Conservation (phyloP, 345 rosid genomes). For the Hevea brasiliensis region DNA sequence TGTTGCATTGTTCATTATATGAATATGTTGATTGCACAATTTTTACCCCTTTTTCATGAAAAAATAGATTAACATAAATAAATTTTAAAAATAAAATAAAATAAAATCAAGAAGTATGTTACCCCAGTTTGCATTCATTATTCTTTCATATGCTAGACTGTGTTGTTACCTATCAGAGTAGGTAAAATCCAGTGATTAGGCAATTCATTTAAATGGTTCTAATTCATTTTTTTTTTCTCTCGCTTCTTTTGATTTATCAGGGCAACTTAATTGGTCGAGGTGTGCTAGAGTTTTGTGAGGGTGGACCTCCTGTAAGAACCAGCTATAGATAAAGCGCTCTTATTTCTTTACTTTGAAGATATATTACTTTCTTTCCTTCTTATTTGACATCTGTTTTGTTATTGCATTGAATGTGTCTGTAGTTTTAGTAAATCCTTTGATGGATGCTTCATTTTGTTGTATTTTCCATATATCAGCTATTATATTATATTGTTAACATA, state of each 20-base stretch:
- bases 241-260: constrained; percentile 37
- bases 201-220: background rate
- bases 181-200: background rate
- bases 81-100: background rate
- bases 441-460: background rate
- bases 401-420: background rate
- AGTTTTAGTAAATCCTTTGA: background rate
- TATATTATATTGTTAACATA: background rate
- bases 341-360: background rate
- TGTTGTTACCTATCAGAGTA: background rate
- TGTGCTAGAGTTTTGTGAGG: constrained; percentile 79
- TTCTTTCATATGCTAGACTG: background rate
- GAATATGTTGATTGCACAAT: too few relatives aligned
- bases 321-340: background rate
- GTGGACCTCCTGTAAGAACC: constrained; percentile 66
- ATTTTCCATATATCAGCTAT: background rate
- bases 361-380: background rate
- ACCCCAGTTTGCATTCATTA: background rate
- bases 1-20: background rate
- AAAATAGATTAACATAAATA: background rate
- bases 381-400: background rate
- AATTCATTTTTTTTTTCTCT: background rate
- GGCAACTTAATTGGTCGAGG: constrained; percentile 93
- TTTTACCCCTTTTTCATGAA: background rate
- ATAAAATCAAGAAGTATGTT: background rate